Evolutionary conservation across 164 flowering plant genomes (phyloP), one percentile per base, ranked within the genome.

Genomic region (Vitis cinerea): DNA sequence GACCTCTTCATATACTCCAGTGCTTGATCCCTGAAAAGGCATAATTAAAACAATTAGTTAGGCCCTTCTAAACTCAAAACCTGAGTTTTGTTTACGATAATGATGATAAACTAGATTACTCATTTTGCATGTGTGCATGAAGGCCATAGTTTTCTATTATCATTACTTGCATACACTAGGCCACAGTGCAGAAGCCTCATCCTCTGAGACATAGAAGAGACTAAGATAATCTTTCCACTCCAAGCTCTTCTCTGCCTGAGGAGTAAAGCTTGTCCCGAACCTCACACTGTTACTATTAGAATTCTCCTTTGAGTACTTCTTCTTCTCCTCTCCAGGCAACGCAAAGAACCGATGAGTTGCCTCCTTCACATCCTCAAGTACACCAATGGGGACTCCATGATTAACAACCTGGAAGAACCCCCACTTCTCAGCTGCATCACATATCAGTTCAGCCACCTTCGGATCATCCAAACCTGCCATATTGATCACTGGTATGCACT

Each of bases 221-320:
- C 81, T 80, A 2, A 80, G 81, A 47, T 75, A 80, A 74, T 77
- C 84, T 61, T 81, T 81, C 84, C 84, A 81, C 30, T 81, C 82
- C 44, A 81, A n/a, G 16, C 78, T 72, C 31, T 62, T 73, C 70
- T 81, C 81, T 1, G 80, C 74, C 14, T 75, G 54, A 16, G 84
- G 79, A 10, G 17, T 70, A 62, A 78, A 78, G 65, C 84, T 81
- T 1, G 79, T 77, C 3, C 79, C 84, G 58, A 65, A 73, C 7
- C 75, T 49, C 49, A 81, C 84, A 29, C n/a, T 73, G 29, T 58
- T 66, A 4, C 77, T 66, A 10, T 37, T 17, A 0, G 82, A 82
- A 48, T 63, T 17, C 71, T 74, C 80, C 29, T 76, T 74, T 1
- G 60, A 19, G 16, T 68, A 77, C 69, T 74, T 76, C n/a, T 17